Conservation (phyloP, 75 land plant genomes). For the Picea sitchensis region DNA sequence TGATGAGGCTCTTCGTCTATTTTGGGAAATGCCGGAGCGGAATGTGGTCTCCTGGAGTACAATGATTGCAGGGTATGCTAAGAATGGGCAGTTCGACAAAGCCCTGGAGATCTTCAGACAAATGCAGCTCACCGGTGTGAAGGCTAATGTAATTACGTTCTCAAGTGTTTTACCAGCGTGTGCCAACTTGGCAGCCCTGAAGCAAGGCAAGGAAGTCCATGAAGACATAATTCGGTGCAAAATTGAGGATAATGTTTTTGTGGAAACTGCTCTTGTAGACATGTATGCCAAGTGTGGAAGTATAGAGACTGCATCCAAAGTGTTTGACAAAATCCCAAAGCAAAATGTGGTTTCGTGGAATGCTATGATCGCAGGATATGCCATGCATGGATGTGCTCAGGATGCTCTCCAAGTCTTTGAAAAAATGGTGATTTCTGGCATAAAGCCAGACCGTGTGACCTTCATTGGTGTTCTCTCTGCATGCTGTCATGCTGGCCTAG, state of each 20-base stretch:
- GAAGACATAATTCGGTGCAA: constrained; percentile 9
- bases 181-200: constrained; percentile 18
- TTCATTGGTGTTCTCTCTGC: constrained; percentile 43
- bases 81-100: constrained; percentile 9
- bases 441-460: constrained; percentile 28
- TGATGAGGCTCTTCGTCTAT: constrained; percentile 9
- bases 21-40: constrained; percentile 8
- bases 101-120: constrained; percentile 17
- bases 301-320: not conserved
- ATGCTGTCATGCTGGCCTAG: constrained; percentile 63
- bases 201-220: constrained; percentile 14
- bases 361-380: constrained; percentile 20
- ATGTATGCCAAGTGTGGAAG: constrained; percentile 23
- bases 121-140: constrained; percentile 14
- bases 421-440: not conserved
- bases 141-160: constrained; percentile 13
- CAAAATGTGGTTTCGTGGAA: constrained; percentile 19
- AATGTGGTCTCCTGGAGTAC: constrained; percentile 34
- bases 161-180: constrained; percentile 6
- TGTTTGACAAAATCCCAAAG: constrained; percentile 11
- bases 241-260: not conserved
- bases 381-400: constrained; percentile 1
- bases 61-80: constrained; percentile 19
- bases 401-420: constrained; percentile 7
- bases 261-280: constrained; percentile 14